phyloP scores from a whole-genome alignment of 306 rosid species.

The Malus domestica region DNA sequence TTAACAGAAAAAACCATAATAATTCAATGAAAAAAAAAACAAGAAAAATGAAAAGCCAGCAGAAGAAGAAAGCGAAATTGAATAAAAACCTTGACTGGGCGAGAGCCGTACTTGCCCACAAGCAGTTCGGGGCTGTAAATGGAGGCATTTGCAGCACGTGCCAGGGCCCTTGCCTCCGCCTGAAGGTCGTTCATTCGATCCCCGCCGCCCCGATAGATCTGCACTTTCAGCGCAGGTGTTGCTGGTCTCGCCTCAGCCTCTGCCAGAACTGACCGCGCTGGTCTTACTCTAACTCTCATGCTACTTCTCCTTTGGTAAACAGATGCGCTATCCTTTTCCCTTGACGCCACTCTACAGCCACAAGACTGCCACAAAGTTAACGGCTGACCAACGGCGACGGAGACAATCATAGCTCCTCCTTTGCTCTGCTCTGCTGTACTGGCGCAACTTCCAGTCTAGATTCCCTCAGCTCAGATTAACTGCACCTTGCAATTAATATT shows the following conservation, averaged over 20 bases:
- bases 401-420: background rate
- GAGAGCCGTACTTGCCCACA: slow-evolving; percentile 48
- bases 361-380: background rate
- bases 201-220: slow-evolving; percentile 6
- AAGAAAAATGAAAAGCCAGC: background rate
- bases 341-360: background rate
- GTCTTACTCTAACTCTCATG: background rate
- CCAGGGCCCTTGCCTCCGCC: slow-evolving; percentile 72
- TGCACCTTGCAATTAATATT: no score
- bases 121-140: slow-evolving; percentile 56
- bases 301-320: background rate
- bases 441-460: background rate
- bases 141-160: slow-evolving; percentile 58
- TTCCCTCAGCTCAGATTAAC: background rate
- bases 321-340: background rate
- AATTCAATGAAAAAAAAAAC: background rate
- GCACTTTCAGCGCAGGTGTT: background rate
- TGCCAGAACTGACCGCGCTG: slow-evolving; percentile 37
- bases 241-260: slow-evolving; percentile 29
- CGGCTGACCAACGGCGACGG: background rate
- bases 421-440: background rate
- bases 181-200: slow-evolving; percentile 58
- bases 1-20: background rate
- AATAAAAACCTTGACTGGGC: slow-evolving; percentile 45
- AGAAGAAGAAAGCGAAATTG: no score